Base-by-base conservation (phyloP, 179 eudicot species). In the Spergularia azorica region DNA sequence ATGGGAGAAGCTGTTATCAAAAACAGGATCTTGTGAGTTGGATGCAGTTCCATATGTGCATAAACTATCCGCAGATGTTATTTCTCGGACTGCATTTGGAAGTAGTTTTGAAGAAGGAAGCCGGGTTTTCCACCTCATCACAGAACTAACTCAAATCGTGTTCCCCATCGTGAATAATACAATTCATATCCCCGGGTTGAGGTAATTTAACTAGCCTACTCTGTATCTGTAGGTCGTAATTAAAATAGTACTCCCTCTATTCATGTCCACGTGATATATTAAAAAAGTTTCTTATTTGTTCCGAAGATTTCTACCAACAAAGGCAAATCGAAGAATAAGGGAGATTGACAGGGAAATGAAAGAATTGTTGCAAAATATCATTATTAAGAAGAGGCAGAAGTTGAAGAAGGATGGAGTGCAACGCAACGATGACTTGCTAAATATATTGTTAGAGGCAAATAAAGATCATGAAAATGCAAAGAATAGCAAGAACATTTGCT, bases 291-390 rank as follows among this genome's bases (percentile, higher is more conserved):
- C 1, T 46, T 3, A 16, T 20, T 21, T 32, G 36, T 32, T 32
- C 36, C 36, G 14, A 18, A 90, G 91, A 55, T 90, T 64, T 76
- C 1, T 88, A 5, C 94, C 94, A 36, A 90, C 89, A 0, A 87
- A 79, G 75, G 58, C 6, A 54, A 85, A 87, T 46, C 85, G 9
- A 21, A 84, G 74, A 69, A 68, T 87, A 63, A 73, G 58, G 41
- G 32, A 81, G 16, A 55, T 63, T 17, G 67, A 73, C 0, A 68
- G 8, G 8, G 78, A 73, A 73, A 81, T 77, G 4, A 66, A 56
- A n/a, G 20, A 52, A 16, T 51, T 77, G 21, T 14, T 81, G 8
- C 60, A 41, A 20, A 75, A 15, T 18, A 12, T 68, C 2, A 73
- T 89, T 0, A 81, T 85, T 52, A 7, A 66, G 2, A 82, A 79